Conservation (phyloP, 2,329 filamentous ascomycete genomes). For the Aspergillus pseudoterreus region DNA sequence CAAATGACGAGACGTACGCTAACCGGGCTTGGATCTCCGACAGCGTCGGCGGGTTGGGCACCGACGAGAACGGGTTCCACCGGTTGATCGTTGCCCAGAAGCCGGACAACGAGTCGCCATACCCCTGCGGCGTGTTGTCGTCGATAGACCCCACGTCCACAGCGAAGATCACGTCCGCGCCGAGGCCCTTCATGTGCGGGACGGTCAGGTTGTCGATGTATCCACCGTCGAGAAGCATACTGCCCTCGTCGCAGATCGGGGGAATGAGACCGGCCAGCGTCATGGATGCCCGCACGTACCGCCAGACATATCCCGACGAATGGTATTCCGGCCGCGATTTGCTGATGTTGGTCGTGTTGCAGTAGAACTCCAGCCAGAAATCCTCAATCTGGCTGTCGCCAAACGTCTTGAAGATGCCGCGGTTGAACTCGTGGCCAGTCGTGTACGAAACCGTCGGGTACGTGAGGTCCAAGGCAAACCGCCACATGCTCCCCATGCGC, state of each 20-base stretch:
- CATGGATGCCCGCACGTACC: conserved; percentile 96
- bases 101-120: conserved; percentile 90
- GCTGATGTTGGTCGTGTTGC: conserved; percentile 98
- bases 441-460: conserved; percentile 97
- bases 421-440: conserved; percentile 97
- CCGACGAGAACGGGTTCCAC: conserved; percentile 90
- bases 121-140: conserved; percentile 85
- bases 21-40: conserved; percentile 93
- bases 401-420: conserved; percentile 97
- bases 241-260: conserved; percentile 92
- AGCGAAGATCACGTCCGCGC: conserved; percentile 91
- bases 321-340: conserved; percentile 90
- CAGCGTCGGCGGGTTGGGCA: conserved; percentile 88
- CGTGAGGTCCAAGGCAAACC: conserved; percentile 92
- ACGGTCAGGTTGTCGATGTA: conserved; percentile 98
- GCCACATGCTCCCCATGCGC: conserved; percentile 98
- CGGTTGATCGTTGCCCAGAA: conserved; percentile 93
- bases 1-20: conserved; percentile 91
- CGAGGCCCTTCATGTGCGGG: conserved; percentile 91
- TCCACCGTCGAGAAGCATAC: conserved; percentile 92
- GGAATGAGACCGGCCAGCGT: conserved; percentile 88
- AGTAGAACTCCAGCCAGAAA: conserved; percentile 98
- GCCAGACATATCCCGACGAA: conserved; percentile 94
- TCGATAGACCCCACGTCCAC: conserved; percentile 92
- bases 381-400: conserved; percentile 97